phyloP scores from a whole-genome alignment of 2,329 filamentous ascomycete genomes.

The Ophiostoma australiae region DNA sequence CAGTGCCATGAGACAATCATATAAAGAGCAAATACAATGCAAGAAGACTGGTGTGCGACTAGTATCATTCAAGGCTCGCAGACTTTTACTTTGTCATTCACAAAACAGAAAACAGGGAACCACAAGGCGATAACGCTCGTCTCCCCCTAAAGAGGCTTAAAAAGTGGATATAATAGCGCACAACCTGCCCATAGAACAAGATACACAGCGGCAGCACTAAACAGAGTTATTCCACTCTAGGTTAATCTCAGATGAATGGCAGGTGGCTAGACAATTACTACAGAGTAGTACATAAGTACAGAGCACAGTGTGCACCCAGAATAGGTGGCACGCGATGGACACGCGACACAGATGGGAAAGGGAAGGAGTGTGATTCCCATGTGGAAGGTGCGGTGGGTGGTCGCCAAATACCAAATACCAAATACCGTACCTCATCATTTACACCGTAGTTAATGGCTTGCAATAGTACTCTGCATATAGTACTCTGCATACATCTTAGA shows the following conservation, averaged over 20 bases:
- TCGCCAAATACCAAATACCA: not conserved
- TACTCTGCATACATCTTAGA: not conserved
- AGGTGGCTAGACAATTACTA: not conserved
- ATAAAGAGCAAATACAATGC: not conserved
- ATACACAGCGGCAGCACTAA: slow-evolving; percentile 2
- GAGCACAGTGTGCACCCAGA: too few relatives aligned
- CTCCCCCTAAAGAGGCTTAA: slow-evolving; percentile 13
- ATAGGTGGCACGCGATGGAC: not conserved
- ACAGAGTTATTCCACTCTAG: slow-evolving; percentile 14
- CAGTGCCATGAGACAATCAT: too few relatives aligned
- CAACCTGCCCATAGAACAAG: not conserved
- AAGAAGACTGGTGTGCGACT: not conserved
- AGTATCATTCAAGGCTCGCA: not conserved
- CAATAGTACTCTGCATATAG: too few relatives aligned
- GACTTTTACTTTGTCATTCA: not conserved
- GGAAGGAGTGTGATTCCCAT: slow-evolving; percentile 1
- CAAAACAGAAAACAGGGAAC: not conserved
- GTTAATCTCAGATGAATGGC: slow-evolving; percentile 8
- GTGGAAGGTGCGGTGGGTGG: slow-evolving; percentile 1
- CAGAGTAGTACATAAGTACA: too few relatives aligned
- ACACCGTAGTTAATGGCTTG: not conserved
- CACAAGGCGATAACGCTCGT: not conserved
- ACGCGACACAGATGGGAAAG: slow-evolving; percentile 10
- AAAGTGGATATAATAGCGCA: slow-evolving; percentile 13
- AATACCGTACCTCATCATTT: not conserved